These are phyloP conservation scores for Botrytis tulipae DNA, from an alignment of 2,329 filamentous ascomycete species.

Conservation along the genomic window DNA sequence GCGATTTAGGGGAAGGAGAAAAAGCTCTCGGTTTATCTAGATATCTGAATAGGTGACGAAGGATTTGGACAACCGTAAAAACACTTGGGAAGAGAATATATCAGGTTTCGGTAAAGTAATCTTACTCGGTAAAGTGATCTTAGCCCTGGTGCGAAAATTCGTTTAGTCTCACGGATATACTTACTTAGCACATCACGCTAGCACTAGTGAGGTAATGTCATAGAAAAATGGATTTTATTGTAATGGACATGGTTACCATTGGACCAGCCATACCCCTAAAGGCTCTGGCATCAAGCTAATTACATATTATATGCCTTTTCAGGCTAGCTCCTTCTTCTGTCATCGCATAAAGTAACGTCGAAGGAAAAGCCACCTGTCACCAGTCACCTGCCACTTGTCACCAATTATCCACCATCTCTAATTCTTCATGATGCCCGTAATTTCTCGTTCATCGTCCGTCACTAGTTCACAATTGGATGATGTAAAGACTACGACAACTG, in stretches of 20 bases:
- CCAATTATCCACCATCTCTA: not conserved
- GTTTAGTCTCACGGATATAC: not conserved
- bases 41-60: not conserved
- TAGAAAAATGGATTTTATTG: no score
- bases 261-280: no score
- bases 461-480: no score
- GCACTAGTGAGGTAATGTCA: not conserved
- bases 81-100: not conserved
- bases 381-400: not conserved
- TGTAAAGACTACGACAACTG: not conserved
- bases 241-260: no score
- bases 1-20: fast-evolving
- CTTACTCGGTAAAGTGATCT: not conserved
- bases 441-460: not conserved
- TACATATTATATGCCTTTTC: no score
- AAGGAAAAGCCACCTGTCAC: not conserved
- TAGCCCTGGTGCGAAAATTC: not conserved
- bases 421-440: not conserved
- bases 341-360: not conserved
- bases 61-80: not conserved
- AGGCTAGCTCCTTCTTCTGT: no score
- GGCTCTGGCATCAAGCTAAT: no score
- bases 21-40: not conserved
- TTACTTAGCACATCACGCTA: not conserved
- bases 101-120: not conserved